Percentiles rank a stretch among this genome's conserved stretches.
Evolutionary conservation across 495 filamentous ascomycete genomes (phyloP).

Genomic region (Aspergillus sclerotioniger): DNA sequence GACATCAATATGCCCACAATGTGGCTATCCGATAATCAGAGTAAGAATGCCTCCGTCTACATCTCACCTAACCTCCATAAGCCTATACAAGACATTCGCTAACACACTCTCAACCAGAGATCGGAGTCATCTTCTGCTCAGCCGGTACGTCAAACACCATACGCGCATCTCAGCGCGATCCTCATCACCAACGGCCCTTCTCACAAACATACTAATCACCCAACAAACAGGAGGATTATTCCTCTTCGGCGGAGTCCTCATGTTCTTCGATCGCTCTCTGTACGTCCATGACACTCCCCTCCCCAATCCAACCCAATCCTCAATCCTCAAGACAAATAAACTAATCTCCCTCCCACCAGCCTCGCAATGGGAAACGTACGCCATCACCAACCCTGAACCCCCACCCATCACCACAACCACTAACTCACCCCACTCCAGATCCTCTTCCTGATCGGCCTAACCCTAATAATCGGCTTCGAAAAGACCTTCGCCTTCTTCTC

Average conservation of each 20-base stretch:
- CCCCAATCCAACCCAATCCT: background rate
- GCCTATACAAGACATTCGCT: slow-evolving; percentile 5
- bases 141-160: slow-evolving; percentile 65
- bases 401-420: slow-evolving; percentile 8
- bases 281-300: slow-evolving; percentile 34
- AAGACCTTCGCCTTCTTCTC: slow-evolving; percentile 94
- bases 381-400: background rate
- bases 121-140: slow-evolving; percentile 93
- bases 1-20: slow-evolving; percentile 62
- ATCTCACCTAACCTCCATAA: background rate
- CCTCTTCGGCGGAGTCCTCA: slow-evolving; percentile 83
- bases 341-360: slow-evolving; percentile 35
- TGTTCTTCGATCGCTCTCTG: slow-evolving; percentile 98
- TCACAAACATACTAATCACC: slow-evolving; percentile 4
- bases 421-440: slow-evolving; percentile 57
- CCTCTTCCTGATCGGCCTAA: slow-evolving; percentile 94
- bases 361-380: slow-evolving; percentile 86
- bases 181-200: background rate
- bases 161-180: background rate
- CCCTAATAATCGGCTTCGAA: slow-evolving; percentile 87
- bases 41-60: slow-evolving; percentile 50
- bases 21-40: slow-evolving; percentile 96
- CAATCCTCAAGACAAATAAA: background rate
- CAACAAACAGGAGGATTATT: slow-evolving; percentile 76
- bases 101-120: slow-evolving; percentile 57